Evolutionary conservation across 73 alveolate genomes (phyloP).

Genomic region (Paramecium caudatum): DNA sequence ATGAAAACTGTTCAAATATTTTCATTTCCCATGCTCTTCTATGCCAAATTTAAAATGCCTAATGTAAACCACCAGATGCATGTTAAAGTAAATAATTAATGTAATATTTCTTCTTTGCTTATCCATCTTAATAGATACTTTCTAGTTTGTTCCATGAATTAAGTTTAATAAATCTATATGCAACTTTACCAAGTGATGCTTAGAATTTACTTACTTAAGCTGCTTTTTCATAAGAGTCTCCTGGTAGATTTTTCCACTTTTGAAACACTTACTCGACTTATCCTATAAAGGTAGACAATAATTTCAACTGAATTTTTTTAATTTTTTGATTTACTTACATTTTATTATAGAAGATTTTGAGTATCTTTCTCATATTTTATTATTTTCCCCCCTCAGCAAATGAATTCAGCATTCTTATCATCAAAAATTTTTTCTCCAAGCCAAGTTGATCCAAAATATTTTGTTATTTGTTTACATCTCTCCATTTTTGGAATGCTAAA

Average conservation of each 20-base stretch:
- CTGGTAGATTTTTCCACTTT: conserved; percentile 38
- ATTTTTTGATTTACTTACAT: background rate
- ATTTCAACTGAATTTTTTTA: conserved; percentile 4
- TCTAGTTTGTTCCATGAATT: conserved; percentile 28
- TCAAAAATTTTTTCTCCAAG: background rate
- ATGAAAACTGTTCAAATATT: conserved; percentile 45
- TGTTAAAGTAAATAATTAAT: background rate
- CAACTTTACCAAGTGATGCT: conserved; percentile 20
- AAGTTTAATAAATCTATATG: conserved; percentile 17
- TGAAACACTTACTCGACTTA: conserved; percentile 1
- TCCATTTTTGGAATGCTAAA: background rate
- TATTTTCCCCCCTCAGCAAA: background rate
- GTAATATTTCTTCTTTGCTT: conserved; percentile 22
- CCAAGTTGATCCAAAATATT: background rate
- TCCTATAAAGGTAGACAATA: conserved; percentile 21
- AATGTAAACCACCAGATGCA: conserved; percentile 7
- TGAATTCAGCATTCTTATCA: background rate
- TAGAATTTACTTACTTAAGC: background rate
- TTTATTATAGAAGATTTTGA: background rate
- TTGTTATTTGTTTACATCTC: background rate
- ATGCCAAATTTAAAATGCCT: conserved; percentile 43
- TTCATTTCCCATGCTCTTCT: conserved; percentile 14
- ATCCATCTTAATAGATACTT: background rate
- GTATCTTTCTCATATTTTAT: conserved; percentile 1
- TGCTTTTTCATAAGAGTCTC: background rate